Evolutionary conservation across 331 rosid species (phyloP), one percentile per base, ranked within the genome.

Genomic region (Rosa hybrid): DNA sequence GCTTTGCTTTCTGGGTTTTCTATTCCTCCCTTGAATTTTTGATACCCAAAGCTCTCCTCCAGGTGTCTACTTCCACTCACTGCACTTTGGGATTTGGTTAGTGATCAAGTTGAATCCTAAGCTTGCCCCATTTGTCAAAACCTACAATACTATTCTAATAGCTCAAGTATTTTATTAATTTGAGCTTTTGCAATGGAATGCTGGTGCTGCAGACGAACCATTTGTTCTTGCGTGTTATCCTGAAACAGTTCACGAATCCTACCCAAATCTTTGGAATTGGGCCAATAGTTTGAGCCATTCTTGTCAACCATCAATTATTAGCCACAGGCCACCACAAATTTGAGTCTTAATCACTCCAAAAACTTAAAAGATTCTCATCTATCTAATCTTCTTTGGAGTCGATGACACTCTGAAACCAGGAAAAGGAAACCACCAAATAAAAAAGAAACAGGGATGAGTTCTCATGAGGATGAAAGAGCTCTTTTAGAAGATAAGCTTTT

Each of bases 401-500:
- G 6, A 12, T 27, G 1, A 23, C 48, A 42, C 49, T 75, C 34
- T 38, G 50, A 51, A 34, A 30, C 27, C 11, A 18, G 49, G 18
- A 7, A 20, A 20, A 39, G 30, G 27, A 20, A 68, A 10, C 16
- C 50, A 20, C 6, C 1, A 69, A n/a, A 18, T 1, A n/a, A 9
- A 38, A 38, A 18, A 74, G 12, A 63, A 13, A 46, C 9, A 74
- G 6, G 12, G 34, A 89, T 85, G 92, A 84, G 62, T 68, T 72
- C 78, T 54, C 68, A 48, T 69, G 81, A 83, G 27, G 83, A 87
- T 45, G 79, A 72, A 65, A 57, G 78, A 18, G 65, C 67, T 2
- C 78, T 80, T 59, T 25, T 82, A 60, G 86, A 85, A 68, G 77
- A 78, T 60, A 46, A 57, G 59, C 82, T 60, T 77, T 12, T 81